Base-by-base conservation (phyloP, 73 alveolate species). In the Effrenium voratum region DNA sequence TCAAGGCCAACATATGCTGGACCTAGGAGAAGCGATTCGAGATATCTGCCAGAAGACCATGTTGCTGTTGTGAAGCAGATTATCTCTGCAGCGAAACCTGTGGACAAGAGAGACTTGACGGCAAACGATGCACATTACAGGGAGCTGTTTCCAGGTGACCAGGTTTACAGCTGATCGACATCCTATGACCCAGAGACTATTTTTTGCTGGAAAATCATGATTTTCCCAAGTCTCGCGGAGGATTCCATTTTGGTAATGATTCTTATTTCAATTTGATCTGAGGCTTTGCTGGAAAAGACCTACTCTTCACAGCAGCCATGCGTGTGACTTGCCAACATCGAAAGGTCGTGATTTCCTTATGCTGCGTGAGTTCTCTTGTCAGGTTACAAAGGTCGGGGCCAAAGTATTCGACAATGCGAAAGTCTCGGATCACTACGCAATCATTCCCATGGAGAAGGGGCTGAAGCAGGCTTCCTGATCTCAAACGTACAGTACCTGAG, bases 341-440 rank as follows among this genome's bases (percentile, higher is more conserved):
- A n/a, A n/a, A n/a, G n/a, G n/a, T n/a, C n/a, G n/a, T n/a, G n/a
- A n/a, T n/a, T n/a, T n/a, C n/a, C n/a, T n/a, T n/a, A n/a, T n/a
- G n/a, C n/a, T n/a, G n/a, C n/a, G n/a, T n/a, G n/a, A n/a, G 2
- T 2, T 63, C 57, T 24, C 0, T 0, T 5, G 45, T n/a, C 41
- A 83, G 93, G 93, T 83, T 19, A 19, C 77, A 10, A 52, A 52
- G 32, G 93, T 83, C 34, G 72, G 91, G 41, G 36, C 59, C 52
- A 5, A 43, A 52, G n/a, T 83, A 50, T 83, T 83, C 50, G 93
- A 83, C 40, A 76, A 83, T 76, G 8, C 8, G 59, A 83, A 83
- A 10, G 93, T 83, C 41, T 49, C 93, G 40, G 93, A 83, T 36
- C 93, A 83, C 52, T 83, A 45, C 28, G 93, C 93, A 15, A 83